Base-by-base conservation (phyloP, 495 filamentous ascomycete genomes). In the Annulohypoxylon nitens region DNA sequence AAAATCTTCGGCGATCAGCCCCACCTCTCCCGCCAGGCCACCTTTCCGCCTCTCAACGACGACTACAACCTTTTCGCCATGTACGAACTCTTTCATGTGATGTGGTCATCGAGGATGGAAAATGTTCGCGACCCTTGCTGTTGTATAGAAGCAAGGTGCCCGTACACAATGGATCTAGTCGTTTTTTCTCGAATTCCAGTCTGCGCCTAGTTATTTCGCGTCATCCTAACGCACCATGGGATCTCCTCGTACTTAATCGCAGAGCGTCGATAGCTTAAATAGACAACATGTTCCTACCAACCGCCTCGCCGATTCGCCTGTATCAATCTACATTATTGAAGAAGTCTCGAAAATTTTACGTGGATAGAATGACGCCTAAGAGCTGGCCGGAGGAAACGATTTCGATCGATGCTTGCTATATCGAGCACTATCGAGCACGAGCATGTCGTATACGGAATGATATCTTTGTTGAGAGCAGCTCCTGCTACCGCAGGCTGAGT, bases 1-100 rank as follows among this genome's bases (percentile, higher is more conserved):
- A 73, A 69, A 73, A 72, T 73, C 72, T 45, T 72, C 64, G 67
- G 67, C 64, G 65, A 71, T 75, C 64, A 58, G 67, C 73, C 75
- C 75, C 73, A 75, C 70, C 62, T 73, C 41, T 57, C 53, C 67
- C 43, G 59, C 69, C 45, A 43, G 43, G 53, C 63, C 68, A 72
- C 51, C 58, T 69, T 34, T 33, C 63, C 65, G 70, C 51, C 58
- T 69, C 33, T 33, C 45, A 66, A 61, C 61, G 45, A 64, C 74
- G n/a, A 61, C 57, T 36, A 45, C 41, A 51, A 55, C 10, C 59
- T 16, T 64, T 20, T 57, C 47, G 34, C 37, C 30, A 50, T 64
- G 41, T 64, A 54, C 58, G 9, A 51, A 47, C 30, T 47, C 43
- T 50, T 64, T 55, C 3, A 33, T 54, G 7, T 41, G 34, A 58